phyloP scores from a whole-genome alignment of 2,329 filamentous ascomycete species.

The Trichoderma pleuroti region DNA sequence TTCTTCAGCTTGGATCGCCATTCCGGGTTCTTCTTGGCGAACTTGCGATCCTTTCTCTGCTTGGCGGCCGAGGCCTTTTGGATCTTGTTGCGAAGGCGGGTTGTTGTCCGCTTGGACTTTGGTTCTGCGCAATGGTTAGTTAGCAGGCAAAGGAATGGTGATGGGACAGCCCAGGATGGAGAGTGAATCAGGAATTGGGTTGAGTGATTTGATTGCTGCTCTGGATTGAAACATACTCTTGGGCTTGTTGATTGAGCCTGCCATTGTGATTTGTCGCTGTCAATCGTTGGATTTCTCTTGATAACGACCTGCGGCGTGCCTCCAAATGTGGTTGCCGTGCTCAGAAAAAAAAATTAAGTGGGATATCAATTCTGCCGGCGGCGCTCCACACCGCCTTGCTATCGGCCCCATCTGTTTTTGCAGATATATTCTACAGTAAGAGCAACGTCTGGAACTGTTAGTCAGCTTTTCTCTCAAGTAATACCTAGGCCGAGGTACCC shows the following conservation, averaged over 20 bases:
- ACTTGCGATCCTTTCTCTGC: conserved; percentile 84
- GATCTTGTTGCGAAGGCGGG: conserved; percentile 92
- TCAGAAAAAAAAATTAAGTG: conserved; percentile 37
- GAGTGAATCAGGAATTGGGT: background rate
- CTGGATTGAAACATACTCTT: conserved; percentile 42
- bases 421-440: background rate
- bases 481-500: background rate
- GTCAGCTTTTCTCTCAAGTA: background rate
- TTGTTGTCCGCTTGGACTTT: conserved; percentile 86
- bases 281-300: background rate
- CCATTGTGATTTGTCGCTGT: conserved; percentile 39
- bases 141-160: background rate
- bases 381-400: conserved; percentile 32
- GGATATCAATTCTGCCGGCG: conserved; percentile 38
- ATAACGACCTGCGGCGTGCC: conserved; percentile 6
- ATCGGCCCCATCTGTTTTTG: background rate
- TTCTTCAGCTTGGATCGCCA: conserved; percentile 96
- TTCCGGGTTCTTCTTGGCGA: conserved; percentile 94
- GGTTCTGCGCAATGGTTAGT: conserved; percentile 59
- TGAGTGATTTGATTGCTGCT: background rate
- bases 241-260: conserved; percentile 53
- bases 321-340: conserved; percentile 4
- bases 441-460: background rate
- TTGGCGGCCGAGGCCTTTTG: conserved; percentile 88
- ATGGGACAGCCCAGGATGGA: background rate